phyloP scores from a whole-genome alignment of 179 eudicot genomes.

The Gypsophila paniculata region DNA sequence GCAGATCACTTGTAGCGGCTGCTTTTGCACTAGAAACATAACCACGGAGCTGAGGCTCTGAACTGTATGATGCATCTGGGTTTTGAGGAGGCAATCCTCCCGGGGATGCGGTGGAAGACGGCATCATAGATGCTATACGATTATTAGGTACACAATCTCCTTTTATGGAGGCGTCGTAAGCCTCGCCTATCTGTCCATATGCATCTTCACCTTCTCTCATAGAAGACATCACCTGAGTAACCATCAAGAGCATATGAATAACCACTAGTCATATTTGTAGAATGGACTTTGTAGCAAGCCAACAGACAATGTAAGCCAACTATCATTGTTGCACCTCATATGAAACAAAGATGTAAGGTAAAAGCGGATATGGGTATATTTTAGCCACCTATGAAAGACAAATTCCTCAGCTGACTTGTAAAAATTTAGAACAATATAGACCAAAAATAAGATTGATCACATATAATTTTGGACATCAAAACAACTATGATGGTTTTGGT shows the following conservation, averaged over 20 bases:
- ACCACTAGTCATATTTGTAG: neutral
- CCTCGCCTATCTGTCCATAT: constrained; percentile 48
- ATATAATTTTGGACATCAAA: neutral
- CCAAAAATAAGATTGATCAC: neutral
- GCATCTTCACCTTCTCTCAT: constrained; percentile 52
- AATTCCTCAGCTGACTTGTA: neutral
- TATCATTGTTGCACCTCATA: no score
- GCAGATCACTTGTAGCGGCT: constrained; percentile 34
- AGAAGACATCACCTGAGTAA: constrained; percentile 51
- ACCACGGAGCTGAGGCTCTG: constrained; percentile 21
- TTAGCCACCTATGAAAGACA: neutral
- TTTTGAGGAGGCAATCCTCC: constrained; percentile 29
- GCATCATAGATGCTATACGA: constrained; percentile 12
- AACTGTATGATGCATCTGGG: constrained; percentile 24
- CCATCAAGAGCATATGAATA: neutral
- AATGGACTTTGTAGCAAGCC: neutral
- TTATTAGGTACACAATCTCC: constrained; percentile 28
- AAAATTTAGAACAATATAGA: neutral
- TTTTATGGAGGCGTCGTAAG: constrained; percentile 43
- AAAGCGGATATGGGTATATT: no score
- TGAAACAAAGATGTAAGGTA: no score
- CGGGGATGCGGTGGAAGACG: constrained; percentile 24
- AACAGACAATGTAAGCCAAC: no score
- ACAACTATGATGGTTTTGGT: neutral
- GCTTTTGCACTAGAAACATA: constrained; percentile 28